Base-by-base conservation (phyloP, 805 yeast genomes). In the Yarrowia yakushimensis region DNA sequence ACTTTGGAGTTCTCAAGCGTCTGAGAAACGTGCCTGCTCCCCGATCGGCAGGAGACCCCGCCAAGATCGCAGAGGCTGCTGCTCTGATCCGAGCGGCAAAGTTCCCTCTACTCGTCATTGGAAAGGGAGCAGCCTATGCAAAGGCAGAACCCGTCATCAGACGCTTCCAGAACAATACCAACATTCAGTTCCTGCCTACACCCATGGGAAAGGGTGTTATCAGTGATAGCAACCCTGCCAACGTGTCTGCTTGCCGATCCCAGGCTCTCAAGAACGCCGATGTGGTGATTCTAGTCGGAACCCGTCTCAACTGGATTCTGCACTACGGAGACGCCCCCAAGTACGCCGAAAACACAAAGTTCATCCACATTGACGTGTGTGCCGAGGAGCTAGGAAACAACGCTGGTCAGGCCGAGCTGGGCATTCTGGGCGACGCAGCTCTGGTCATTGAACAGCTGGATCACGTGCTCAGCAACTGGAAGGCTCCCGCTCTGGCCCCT, bases 121-220 rank as follows among this genome's bases (percentile, higher is more conserved):
- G 92, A 3, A 86, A 86, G 71, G 90, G 90, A 3, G 81, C 86
- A 2, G 81, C 86, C 0, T 77, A 80, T 63, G 74, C 76, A 1
- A 71, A 72, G 36, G 79, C 83, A 0, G 79, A 81, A 7, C 46
- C 31, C 1, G 69, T 70, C 2, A 64, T 86, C 9, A 71, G 80
- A 1, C 39, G 66, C 0, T 76, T 86, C 55, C 77, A 86, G 18
- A 59, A 69, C 6, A 36, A 60, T 0, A 80, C 82, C 59, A 68
- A 74, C 10, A 55, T 86, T 1, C 82, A 87, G 0, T 86, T 86
- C 66, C 68, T 86, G 54, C 89, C 91, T 10, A 86, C 91, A 0
- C 90, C 92, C 3, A 86, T 86, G 92, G 92, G 88, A 0, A 86
- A 86, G 71, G 92, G 92, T 10, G 82, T 86, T 0, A 72, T 86